phyloP scores from a whole-genome alignment of 1,139 yeast genomes.

The Magnusiomyces suaveolens region DNA sequence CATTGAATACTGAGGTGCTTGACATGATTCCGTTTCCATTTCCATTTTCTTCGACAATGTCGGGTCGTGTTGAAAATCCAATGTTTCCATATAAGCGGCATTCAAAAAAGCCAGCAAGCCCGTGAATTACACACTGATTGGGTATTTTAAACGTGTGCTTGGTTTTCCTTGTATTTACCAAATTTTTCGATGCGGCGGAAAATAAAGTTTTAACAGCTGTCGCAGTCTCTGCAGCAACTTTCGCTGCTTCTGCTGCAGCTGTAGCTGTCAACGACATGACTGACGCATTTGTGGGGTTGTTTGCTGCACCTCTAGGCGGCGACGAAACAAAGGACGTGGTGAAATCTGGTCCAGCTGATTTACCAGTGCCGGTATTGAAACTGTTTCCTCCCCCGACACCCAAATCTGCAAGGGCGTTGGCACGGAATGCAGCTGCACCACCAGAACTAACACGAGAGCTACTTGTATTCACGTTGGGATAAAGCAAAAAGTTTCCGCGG shows the following conservation, averaged over 20 bases:
- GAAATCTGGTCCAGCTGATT: neutral
- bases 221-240: neutral
- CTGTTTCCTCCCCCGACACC: neutral
- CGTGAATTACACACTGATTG: constrained; percentile 51
- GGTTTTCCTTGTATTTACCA: constrained; percentile 28
- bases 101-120: constrained; percentile 65
- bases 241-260: constrained; percentile 1
- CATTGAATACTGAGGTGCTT: neutral
- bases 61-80: constrained; percentile 47
- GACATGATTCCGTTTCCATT: neutral
- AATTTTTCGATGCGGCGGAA: constrained; percentile 14
- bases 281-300: neutral
- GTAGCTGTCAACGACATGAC: neutral
- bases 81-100: constrained; percentile 54
- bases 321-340: neutral
- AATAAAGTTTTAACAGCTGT: neutral
- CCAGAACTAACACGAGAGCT: neutral
- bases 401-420: neutral
- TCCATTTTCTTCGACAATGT: constrained; percentile 13
- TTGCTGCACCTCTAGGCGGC: neutral
- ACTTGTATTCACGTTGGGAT: neutral
- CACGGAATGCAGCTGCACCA: neutral
- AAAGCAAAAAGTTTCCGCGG: neutral
- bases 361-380: neutral
- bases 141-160: constrained; percentile 34